Base-by-base conservation (phyloP, 2,329 filamentous ascomycete species). In the Trichoderma atroviride region DNA sequence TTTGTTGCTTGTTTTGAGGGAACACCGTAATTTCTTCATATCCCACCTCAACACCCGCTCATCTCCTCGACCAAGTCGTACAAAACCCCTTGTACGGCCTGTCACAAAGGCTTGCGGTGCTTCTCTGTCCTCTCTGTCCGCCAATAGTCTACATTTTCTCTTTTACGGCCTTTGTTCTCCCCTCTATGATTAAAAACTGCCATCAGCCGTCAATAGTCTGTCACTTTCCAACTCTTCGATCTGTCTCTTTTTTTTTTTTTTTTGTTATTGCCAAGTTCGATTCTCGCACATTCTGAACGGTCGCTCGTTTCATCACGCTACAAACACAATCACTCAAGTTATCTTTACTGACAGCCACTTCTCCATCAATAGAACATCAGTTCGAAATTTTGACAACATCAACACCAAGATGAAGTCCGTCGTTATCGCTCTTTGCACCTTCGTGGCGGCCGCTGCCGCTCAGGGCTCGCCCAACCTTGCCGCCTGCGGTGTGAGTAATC, bases 401-500 rank as follows among this genome's bases (percentile, higher is more conserved):
- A 70, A 65, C 72, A 66, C 76, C 81, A 86, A 81, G 73, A 87
- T 87, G 85, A 87, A 86, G 84, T 79, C 80, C 68, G 75, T 79
- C 69, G 72, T 83, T 73, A 74, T 85, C 73, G 74, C 83, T 71
- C 73, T 83, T 74, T 80, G 80, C 76, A 75, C 81, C 72, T 75
- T 83, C 68, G 80, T 80, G 72, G 78, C 81, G 59, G 75, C 81
- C 52, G 80, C 75, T 71, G 78, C 78, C 22, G 83, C 81, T 52
- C 84, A 86, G 75, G 75, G 79, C 71, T 63, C 79, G 58, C 65
- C 77, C 69, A 77, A 78, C 68, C 83, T 88, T 62, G 81, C 85
- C 40, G 69, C 75, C 22, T 89, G 87, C 74, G 86, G 82, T 78
- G 87, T 88, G 84, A 82, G 86, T 82, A 24, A 14, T 19, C 11